Evolutionary conservation across 2,329 filamentous ascomycete genomes (phyloP).

Genomic region (Trichoderma atroviride): DNA sequence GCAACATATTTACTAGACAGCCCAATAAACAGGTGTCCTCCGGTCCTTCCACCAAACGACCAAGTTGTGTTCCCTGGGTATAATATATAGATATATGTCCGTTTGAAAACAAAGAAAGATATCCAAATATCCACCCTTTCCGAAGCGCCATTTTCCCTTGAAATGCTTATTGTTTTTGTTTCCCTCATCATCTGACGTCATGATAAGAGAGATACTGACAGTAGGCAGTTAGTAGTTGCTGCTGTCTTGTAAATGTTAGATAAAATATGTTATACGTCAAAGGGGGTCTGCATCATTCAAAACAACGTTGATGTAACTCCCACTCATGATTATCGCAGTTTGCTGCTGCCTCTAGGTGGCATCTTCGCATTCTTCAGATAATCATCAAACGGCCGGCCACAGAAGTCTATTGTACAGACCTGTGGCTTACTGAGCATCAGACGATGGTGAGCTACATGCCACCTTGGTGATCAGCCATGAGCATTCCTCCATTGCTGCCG

Average conservation of each 20-base stretch:
- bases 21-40: not conserved
- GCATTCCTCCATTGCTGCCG: constrained; percentile 43
- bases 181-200: not conserved
- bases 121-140: constrained; percentile 6
- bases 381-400: not conserved
- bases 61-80: constrained; percentile 19
- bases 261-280: not conserved
- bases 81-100: constrained; percentile 23
- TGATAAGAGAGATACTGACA: not conserved
- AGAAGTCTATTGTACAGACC: not conserved
- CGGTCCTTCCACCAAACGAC: not conserved
- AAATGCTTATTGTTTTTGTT: not conserved
- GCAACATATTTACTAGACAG: not conserved
- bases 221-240: not conserved
- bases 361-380: not conserved
- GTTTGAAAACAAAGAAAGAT: constrained; percentile 14
- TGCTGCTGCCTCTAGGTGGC: not conserved
- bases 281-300: not conserved
- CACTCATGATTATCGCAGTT: not conserved
- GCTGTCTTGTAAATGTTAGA: not conserved
- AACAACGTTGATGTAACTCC: not conserved
- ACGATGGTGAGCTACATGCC: constrained; percentile 3
- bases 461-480: constrained; percentile 38
- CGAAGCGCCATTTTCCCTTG: constrained; percentile 15
- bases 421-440: not conserved